A percentile compares a stretch with the other conserved stretches of the same genome.
Evolutionary conservation across 108 stramenopile species (phyloP).

Genomic region (Mediolabrus comicus): DNA sequence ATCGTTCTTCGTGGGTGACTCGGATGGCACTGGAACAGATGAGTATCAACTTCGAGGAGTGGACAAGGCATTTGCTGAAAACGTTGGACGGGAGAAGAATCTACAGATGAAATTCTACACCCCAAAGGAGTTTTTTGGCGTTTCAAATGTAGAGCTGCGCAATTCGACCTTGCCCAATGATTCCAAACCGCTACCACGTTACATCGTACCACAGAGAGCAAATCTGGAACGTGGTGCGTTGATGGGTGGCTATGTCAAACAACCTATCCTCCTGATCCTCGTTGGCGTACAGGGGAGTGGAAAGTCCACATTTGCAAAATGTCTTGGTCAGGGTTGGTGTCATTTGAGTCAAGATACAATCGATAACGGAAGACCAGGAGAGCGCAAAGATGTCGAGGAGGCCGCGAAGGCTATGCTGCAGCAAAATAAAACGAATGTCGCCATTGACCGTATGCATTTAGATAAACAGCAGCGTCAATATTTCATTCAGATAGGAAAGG

Average conservation of each 20-base stretch:
- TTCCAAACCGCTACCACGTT: neutral
- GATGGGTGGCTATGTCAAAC: constrained; percentile 51
- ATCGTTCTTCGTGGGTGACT: constrained; percentile 83
- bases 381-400: constrained; percentile 65
- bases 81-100: constrained; percentile 44
- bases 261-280: constrained; percentile 65
- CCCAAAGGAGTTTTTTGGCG: constrained; percentile 70
- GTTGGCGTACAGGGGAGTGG: constrained; percentile 79
- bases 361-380: constrained; percentile 73
- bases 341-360: constrained; percentile 84
- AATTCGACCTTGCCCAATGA: neutral
- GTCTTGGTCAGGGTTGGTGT: constrained; percentile 51
- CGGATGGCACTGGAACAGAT: constrained; percentile 41
- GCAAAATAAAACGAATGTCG: constrained; percentile 45
- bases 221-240: constrained; percentile 52
- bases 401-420: constrained; percentile 39
- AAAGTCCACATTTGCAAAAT: constrained; percentile 63
- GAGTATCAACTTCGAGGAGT: constrained; percentile 69
- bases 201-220: constrained; percentile 31
- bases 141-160: constrained; percentile 50
- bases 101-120: constrained; percentile 54
- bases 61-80: constrained; percentile 65
- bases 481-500: constrained; percentile 52
- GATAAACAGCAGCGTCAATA: constrained; percentile 52
- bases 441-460: constrained; percentile 86